Evolutionary conservation across 1,139 yeast species (phyloP), one percentile per base, ranked within the genome.

Genomic region (Protomyces macrosporus): DNA sequence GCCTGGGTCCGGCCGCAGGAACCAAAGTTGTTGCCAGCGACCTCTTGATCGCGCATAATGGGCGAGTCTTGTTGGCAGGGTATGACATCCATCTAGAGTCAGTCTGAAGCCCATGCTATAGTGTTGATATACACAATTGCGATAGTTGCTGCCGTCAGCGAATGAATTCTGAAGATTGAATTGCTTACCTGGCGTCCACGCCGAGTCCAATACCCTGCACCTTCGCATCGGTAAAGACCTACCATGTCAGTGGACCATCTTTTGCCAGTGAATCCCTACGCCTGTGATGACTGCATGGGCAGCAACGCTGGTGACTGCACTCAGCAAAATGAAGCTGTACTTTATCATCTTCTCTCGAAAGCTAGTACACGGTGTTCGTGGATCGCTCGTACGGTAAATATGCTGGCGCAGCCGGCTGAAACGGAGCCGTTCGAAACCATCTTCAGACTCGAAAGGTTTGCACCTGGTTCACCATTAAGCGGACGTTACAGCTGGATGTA

Each of bases 51-150:
- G 32, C 62, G 55, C 62, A 58, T 58, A 42, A 58, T 58, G 33
- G 62, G 62, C 32, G 56, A 51, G 53, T 58, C 62, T 52, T 58
- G 62, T 42, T 58, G 62, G 39, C 62, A 58, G 5, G 62, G 62
- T 14, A 58, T 58, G 23, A 58, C 62, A 52, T 58, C 62, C 62
- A 58, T 58, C 48, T 42, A 16, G 4, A n/a, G 33, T 42, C 23
- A 42, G 48, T 16, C 14, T 9, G 32, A 23, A 23, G 23, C 23
- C 23, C 23, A 23, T 23, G 23, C 2, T 23, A 23, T 23, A 1
- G 23, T 23, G 23, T 1, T 14, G 48, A 16, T 16, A 0, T 42
- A 42, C 48, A 36, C 62, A 58, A 34, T 58, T 58, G n/a, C 62
- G 39, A 16, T 51, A 58, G 40, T 58, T 58, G 9, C 51, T 42